These are phyloP conservation scores for Geum urbanum DNA, from an alignment of 306 rosid genomes.

Conservation along the genomic window DNA sequence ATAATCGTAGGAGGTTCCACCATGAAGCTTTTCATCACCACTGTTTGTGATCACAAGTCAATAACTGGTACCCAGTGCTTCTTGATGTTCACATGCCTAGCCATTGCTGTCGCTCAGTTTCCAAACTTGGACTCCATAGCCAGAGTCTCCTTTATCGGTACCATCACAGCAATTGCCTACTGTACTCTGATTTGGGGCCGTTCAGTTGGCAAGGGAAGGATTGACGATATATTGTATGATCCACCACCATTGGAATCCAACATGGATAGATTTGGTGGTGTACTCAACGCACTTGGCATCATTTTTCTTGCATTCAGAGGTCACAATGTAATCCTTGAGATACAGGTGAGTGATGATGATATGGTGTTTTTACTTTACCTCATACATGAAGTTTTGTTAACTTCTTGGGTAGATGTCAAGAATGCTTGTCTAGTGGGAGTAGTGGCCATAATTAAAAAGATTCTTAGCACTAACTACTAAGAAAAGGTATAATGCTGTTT, in stretches of 20 bases:
- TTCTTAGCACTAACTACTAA: background rate
- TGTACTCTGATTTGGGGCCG: constrained; percentile 51
- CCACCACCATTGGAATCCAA: constrained; percentile 11
- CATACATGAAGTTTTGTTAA: background rate
- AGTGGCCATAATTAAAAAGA: too few species aligned
- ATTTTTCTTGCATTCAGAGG: constrained; percentile 54
- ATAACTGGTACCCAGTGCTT: constrained; percentile 44
- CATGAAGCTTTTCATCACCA: constrained; percentile 36
- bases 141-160: constrained; percentile 47
- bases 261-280: constrained; percentile 13
- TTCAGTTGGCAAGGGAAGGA: constrained; percentile 43
- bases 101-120: constrained; percentile 49
- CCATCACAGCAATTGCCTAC: constrained; percentile 30
- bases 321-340: constrained; percentile 68
- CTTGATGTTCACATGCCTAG: constrained; percentile 43
- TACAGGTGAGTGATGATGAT: constrained; percentile 37
- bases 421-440: background rate
- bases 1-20: constrained; percentile 63
- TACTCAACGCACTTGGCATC: constrained; percentile 49
- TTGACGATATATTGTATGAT: constrained; percentile 21
- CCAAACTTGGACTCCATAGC: constrained; percentile 62
- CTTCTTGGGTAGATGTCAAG: background rate
- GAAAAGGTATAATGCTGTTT: background rate
- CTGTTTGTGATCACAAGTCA: constrained; percentile 26
- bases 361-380: background rate